phyloP scores from a whole-genome alignment of 2,329 filamentous ascomycete species.

The Aspergillus ustus region DNA sequence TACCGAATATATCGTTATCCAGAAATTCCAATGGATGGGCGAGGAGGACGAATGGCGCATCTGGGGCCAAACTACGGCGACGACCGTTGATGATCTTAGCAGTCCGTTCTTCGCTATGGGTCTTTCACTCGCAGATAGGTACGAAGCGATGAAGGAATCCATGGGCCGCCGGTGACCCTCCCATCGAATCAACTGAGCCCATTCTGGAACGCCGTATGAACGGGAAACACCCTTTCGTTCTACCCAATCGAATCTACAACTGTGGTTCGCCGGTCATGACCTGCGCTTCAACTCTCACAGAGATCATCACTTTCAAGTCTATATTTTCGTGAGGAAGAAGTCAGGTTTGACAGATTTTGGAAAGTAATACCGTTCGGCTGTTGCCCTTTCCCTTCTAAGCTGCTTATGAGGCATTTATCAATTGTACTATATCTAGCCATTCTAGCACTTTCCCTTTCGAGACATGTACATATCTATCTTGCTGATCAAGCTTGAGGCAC shows the following conservation, averaged over 20 bases:
- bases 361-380: not conserved
- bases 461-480: conserved; percentile 22
- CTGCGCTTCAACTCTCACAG: not conserved
- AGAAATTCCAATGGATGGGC: conserved; percentile 49
- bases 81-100: conserved; percentile 43
- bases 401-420: not conserved
- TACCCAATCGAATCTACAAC: not conserved
- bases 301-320: not conserved
- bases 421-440: conserved; percentile 25
- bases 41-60: conserved; percentile 53
- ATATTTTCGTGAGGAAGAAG: not conserved
- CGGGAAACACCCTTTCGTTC: not conserved
- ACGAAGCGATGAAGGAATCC: conserved; percentile 36
- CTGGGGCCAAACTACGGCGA: conserved; percentile 55
- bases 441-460: not conserved
- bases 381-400: not conserved
- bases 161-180: conserved; percentile 10
- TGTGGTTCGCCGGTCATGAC: not conserved
- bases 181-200: not conserved
- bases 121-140: conserved; percentile 40
- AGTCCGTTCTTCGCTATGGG: conserved; percentile 42
- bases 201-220: not conserved
- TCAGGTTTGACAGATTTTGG: not conserved
- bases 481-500: not conserved
- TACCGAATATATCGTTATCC: conserved; percentile 57